Conservation (phyloP, 2,329 filamentous ascomycete species). For the Cladophialophora yegresii region DNA sequence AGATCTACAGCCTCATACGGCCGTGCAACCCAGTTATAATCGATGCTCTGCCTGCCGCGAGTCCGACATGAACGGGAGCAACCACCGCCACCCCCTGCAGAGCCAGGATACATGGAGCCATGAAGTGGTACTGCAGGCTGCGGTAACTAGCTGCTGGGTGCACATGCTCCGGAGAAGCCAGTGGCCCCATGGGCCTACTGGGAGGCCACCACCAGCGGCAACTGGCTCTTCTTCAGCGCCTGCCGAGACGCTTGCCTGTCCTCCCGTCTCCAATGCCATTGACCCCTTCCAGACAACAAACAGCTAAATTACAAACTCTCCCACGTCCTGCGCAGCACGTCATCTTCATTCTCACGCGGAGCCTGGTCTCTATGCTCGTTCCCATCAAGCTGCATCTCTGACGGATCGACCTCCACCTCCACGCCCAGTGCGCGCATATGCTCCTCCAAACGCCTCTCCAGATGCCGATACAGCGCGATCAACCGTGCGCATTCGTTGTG, state of each 20-base stretch:
- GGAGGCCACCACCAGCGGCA: constrained; percentile 44
- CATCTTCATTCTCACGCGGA: background rate
- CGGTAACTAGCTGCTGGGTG: constrained; percentile 48
- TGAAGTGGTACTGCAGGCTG: constrained; percentile 47
- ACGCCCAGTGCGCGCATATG: background rate
- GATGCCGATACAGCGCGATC: background rate
- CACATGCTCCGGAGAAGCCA: constrained; percentile 45
- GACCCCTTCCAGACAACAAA: too few species aligned
- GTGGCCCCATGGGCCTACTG: constrained; percentile 54
- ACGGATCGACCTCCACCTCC: background rate
- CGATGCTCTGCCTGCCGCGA: constrained; percentile 36
- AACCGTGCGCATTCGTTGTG: background rate
- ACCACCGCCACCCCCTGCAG: constrained; percentile 51
- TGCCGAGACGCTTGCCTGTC: constrained; percentile 4
- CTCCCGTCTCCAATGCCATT: too few species aligned
- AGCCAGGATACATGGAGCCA: constrained; percentile 46
- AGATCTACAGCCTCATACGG: constrained; percentile 49
- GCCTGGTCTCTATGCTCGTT: background rate
- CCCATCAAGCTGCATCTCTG: background rate
- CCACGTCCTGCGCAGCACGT: too few species aligned
- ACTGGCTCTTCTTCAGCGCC: constrained; percentile 15
- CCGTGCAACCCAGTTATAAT: constrained; percentile 44
- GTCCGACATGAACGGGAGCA: constrained; percentile 50
- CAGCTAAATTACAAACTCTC: too few species aligned
- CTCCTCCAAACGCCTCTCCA: background rate